Conservation (phyloP, 176 grass and related monocot genomes). For the Oryza punctata region DNA sequence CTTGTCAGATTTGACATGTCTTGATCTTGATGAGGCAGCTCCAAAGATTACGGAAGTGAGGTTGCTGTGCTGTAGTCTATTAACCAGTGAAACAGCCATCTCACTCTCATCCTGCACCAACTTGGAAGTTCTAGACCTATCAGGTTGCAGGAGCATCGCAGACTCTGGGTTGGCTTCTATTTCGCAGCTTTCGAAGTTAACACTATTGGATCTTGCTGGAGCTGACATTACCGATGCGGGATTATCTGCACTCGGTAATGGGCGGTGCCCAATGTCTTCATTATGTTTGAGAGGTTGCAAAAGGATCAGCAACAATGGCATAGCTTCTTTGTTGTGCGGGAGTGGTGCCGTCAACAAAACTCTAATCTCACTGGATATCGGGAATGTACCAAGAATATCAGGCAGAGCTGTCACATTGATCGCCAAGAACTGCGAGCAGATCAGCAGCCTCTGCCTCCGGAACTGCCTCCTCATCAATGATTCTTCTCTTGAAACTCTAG, state of each 20-base stretch:
- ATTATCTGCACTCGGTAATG: constrained; percentile 70
- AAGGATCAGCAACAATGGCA: constrained; percentile 83
- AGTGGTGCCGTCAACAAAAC: constrained; percentile 65
- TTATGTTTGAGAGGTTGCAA: constrained; percentile 79
- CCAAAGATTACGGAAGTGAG: constrained; percentile 75
- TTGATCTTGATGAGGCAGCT: constrained; percentile 72
- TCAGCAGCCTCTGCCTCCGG: constrained; percentile 65
- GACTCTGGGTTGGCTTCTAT: constrained; percentile 76
- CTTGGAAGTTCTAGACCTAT: constrained; percentile 81
- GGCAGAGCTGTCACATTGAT: constrained; percentile 56
- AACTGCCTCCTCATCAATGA: constrained; percentile 69
- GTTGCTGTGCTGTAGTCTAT: constrained; percentile 69
- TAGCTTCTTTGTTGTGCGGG: constrained; percentile 59
- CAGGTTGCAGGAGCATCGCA: constrained; percentile 79
- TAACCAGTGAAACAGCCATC: constrained; percentile 80
- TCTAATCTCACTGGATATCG: constrained; percentile 63
- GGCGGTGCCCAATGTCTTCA: constrained; percentile 62
- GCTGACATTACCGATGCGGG: constrained; percentile 81
- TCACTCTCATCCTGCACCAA: constrained; percentile 81
- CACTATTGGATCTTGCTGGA: constrained; percentile 73
- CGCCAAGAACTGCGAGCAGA: constrained; percentile 61
- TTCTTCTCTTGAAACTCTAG: constrained; percentile 62
- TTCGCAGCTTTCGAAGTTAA: constrained; percentile 70
- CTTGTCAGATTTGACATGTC: constrained; percentile 89
- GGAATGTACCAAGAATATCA: constrained; percentile 73